Base-by-base conservation (phyloP, 257 asterid genomes). In the Parsonsia alboflavescens region DNA sequence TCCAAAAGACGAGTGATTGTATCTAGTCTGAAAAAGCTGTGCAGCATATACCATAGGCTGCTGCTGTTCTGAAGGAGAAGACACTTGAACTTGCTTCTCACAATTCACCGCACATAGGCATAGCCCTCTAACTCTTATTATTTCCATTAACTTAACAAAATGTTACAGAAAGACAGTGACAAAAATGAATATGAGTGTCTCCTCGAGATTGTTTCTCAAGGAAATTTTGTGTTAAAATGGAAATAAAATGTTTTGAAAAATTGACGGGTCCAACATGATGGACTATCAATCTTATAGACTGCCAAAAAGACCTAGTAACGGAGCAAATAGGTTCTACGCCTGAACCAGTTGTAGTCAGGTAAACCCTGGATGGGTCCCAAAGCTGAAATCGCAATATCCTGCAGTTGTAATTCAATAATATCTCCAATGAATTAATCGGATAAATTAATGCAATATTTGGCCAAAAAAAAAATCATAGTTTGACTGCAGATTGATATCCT, bases 281-380 rank as follows among this genome's bases (percentile, higher is more conserved):
- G 21, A 39, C 36, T 48, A 45, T 39, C 74, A 52, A 41, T 74
- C 64, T 62, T 21, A 28, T n/a, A 44, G 44, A 58, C 42, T 4
- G 8, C 1, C 39, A 33, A 3, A 33, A 3, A 33, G 39, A 33
- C 39, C 97, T 92, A 95, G 84, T 95, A 95, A 48, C 99, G 96
- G 81, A 92, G 98, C 99, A 89, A 85, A 89, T 87, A 95, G 78
- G 99, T 95, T 80, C 99, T 89, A 78, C 99, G 99, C 72, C 98
- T 89, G 90, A 95, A 95, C 99, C 99, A 90, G 88, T 92, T 95
- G 89, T 92, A 92, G 81, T 95, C 99, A 0, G 99, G 99, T 80
- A 95, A 83, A 50, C 82, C 81, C 78, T 90, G 93, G 81, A 90
- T 79, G 50, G 98, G 97, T 26, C 99, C 99, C 36, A 80, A 42